Base-by-base conservation (phyloP, 2,329 filamentous ascomycete species). In the Alternaria brassicae region DNA sequence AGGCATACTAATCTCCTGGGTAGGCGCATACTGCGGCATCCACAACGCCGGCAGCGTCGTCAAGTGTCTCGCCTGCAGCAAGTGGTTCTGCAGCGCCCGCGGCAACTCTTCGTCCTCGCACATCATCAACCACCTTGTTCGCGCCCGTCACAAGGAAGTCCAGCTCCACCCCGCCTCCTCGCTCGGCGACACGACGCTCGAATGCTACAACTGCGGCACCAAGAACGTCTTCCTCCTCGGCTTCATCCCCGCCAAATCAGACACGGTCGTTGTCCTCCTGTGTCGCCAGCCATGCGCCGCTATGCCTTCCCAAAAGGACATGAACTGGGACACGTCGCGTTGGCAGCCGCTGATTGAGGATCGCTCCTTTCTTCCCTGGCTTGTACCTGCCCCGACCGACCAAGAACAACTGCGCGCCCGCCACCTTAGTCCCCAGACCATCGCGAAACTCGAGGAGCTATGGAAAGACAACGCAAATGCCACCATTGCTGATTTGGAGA, bases 161-260 rank as follows among this genome's bases (percentile, higher is more conserved):
- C 94, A 97, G 79, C 88, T 99, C 55, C 95, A 99, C 77, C 94
- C 95, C 7, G 89, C 90, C 68, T 98, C 95, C 17, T 89, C 93
- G 7, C 88, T 99, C 10, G 95, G 95, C 65, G 96, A 99, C 76
- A 99, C 95, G 1, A 92, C 96, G 36, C 86, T 99, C 63, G 95
- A 99, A 82, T 99, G 95, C 81, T 99, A 99, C 83, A 98, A 97
- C 81, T 99, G 95, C 79, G 95, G 94, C 45, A 97, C 92, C n/a
- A 98, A 97, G 82, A 99, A 99, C 77, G 94, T 97, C 48, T 99
- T 99, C 71, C 84, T 98, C 34, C 89, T 99, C 27, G 95, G 95
- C 6, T 99, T 99, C 77, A 99, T 99, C 69, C 96, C 95, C 9
- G 95, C 95, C 56, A 99, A 99, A 77, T 98, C 95, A 10, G 96